Evolutionary conservation across 805 yeast species (phyloP), one percentile per base, ranked within the genome.

Genomic region (Suhomyces pyralidae): DNA sequence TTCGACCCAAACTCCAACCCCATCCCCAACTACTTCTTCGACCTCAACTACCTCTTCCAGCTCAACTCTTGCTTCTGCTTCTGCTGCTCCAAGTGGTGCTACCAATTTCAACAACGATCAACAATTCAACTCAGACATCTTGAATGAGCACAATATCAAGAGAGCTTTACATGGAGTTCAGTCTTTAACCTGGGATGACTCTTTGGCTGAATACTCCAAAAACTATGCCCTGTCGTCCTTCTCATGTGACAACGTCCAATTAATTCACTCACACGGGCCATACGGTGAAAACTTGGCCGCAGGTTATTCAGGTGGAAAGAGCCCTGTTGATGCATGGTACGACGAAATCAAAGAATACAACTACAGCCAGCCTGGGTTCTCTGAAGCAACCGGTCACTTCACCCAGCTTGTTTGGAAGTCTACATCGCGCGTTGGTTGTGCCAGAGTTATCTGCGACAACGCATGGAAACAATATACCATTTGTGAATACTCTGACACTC

Each of bases 241-340:
- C 61, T 70, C 76, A 40, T 87, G 88, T 63, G 71, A 76, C 58
- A 80, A 84, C 7, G 90, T 87, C 57, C 68, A 73, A 50, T 73
- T 87, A 58, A 67, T 77, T 15, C 93, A 88, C 69, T 83, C 90
- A 19, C 74, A 78, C 36, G 84, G 86, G 12, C 79, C 79, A 15
- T 85, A 84, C 65, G 94, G 94, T 71, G 93, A 88, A 66, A 88
- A 88, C 71, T 76, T 88, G 58, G 92, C 91, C 15, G 79, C 83
- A 40, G 93, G 90, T 55, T 78, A 78, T 58, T 68, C 81, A 3
- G 85, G 80, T 3, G 83, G 81, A 28, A 63, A 76, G 26, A 50
- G 58, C 19, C 88, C 90, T 2, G 87, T 86, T 40, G 85, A 84
- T 55, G 83, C 86, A 42, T 88, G 94, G 94, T 87, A 87, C 69